A percentile compares a stretch with the other conserved stretches of the same genome.
phyloP scores from a whole-genome alignment of 768 basidiomycete genomes.

The Auriscalpium microsporum region DNA sequence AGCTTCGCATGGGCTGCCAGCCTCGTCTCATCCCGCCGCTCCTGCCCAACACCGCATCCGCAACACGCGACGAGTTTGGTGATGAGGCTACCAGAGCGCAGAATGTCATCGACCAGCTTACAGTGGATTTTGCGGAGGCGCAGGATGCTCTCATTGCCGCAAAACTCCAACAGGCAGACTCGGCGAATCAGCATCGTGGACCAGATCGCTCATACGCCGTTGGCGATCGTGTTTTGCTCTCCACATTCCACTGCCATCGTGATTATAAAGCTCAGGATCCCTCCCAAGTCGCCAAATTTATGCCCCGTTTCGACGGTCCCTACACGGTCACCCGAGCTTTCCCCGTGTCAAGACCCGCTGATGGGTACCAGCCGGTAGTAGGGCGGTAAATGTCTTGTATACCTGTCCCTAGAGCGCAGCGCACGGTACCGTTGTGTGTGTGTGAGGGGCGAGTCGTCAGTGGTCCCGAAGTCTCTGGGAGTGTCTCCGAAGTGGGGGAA shows the following conservation, averaged over 20 bases:
- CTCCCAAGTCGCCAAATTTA: conserved; percentile 32
- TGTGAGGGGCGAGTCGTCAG: no score
- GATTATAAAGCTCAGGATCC: conserved; percentile 22
- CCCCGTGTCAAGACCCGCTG: no score
- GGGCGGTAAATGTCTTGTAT: no score
- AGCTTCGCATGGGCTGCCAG: conserved; percentile 11
- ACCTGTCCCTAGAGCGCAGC: no score
- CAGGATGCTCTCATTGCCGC: conserved; percentile 27
- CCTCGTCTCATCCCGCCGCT: conserved; percentile 16
- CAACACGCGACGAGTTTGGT: no score
- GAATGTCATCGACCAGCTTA: not conserved
- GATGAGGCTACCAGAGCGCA: not conserved
- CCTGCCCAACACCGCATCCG: no score
- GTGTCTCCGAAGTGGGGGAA: no score
- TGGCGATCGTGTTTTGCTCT: conserved; percentile 29
- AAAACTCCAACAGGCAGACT: conserved; percentile 19
- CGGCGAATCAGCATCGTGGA: conserved; percentile 21
- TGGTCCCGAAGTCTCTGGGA: no score
- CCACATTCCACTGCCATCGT: conserved; percentile 20
- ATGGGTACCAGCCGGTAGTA: no score
- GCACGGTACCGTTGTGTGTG: no score
- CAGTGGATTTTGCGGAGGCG: conserved; percentile 17
- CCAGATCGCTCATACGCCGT: conserved; percentile 19
- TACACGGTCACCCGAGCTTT: conserved; percentile 14
- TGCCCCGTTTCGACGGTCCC: conserved; percentile 28